Base-by-base conservation (phyloP, 1,284 basidiomycete genomes). In the Bjerkandera adusta region DNA sequence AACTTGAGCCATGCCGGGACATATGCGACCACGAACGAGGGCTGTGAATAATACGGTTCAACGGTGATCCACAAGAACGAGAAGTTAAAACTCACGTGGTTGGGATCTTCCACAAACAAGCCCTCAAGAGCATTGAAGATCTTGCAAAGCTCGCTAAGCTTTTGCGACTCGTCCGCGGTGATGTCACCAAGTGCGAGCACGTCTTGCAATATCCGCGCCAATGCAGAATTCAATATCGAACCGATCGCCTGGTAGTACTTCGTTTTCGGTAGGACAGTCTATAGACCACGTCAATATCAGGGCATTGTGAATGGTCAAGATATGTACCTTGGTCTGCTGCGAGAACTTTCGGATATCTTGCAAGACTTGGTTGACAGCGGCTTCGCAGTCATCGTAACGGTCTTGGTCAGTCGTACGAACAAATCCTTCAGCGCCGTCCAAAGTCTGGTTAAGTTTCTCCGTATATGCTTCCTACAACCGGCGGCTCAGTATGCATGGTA, bases 1-100 rank as follows among this genome's bases (percentile, higher is more conserved):
- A 92, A 95, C 64, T 96, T 96, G 58, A 96, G 77, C 94, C 92
- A 97, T n/a, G 82, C 85, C 1, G 90, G 88, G 13, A 94, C 91
- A 55, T 89, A 88, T 1, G 78, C 79, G 2, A 81, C 80, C 11
- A 84, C 79, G 48, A 85, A 79, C 1, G 84, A 82, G n/a, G 81
- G 73, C 80, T 88, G 51, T 26, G 30, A 43, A 22, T 18, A 15
- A 26, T 33, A 2, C 21, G 24, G 26, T 36, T 46, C 36, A 49
- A 15, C n/a, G 13, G 47, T 33, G 39, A 8, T 45, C 48, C 26
- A 32, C 15, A 36, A 15, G 13, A 37, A 24, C 29, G 34, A 47
- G 18, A 20, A 18, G 3, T 45, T 38, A 6, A 21, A 20, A 36
- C 71, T 56, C 51, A 83, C 85, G 61, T 81, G 73, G 18, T 75